Percentiles rank a stretch among this genome's conserved stretches.
These are phyloP conservation scores for Capsella rubella DNA, from an alignment of 441 rosid genomes.

Conservation along the genomic window DNA sequence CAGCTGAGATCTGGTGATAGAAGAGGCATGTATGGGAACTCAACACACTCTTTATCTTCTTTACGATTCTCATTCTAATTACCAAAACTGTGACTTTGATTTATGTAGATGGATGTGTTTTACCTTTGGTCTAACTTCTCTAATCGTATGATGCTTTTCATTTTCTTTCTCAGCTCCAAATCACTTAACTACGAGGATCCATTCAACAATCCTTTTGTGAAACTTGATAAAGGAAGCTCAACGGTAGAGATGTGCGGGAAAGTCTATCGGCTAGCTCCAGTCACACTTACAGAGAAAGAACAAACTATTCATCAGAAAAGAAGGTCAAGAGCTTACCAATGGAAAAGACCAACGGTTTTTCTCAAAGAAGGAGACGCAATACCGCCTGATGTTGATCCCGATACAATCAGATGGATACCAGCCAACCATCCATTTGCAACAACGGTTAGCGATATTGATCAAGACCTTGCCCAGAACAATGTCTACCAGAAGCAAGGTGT, in stretches of 20 bases:
- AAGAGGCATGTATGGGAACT: conserved; percentile 99
- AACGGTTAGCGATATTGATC: conserved; percentile 80
- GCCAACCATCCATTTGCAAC: conserved; percentile 98
- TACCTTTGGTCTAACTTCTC: background rate
- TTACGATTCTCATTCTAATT: background rate
- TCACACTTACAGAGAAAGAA: conserved; percentile 80
- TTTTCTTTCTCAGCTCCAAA: conserved; percentile 59
- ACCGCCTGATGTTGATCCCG: conserved; percentile 93
- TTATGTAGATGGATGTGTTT: background rate
- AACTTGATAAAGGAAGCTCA: conserved; percentile 74
- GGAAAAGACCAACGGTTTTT: conserved; percentile 90
- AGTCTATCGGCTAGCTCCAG: conserved; percentile 82
- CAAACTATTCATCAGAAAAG: conserved; percentile 84
- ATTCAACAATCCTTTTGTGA: conserved; percentile 90
- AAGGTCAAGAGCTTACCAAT: conserved; percentile 94
- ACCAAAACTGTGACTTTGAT: background rate
- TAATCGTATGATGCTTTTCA: background rate
- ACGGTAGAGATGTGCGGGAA: conserved; percentile 95
- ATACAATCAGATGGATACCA: conserved; percentile 94
- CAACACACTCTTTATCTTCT: conserved; percentile 24
- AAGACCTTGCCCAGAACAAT: conserved; percentile 91
- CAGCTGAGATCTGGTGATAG: conserved; percentile 96
- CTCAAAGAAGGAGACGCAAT: conserved; percentile 90
- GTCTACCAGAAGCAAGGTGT: conserved; percentile 95
- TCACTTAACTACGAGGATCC: conserved; percentile 93